These are phyloP conservation scores for Eurotiales sp. DNA, from an alignment of 2,329 filamentous ascomycete species.

Conservation along the genomic window DNA sequence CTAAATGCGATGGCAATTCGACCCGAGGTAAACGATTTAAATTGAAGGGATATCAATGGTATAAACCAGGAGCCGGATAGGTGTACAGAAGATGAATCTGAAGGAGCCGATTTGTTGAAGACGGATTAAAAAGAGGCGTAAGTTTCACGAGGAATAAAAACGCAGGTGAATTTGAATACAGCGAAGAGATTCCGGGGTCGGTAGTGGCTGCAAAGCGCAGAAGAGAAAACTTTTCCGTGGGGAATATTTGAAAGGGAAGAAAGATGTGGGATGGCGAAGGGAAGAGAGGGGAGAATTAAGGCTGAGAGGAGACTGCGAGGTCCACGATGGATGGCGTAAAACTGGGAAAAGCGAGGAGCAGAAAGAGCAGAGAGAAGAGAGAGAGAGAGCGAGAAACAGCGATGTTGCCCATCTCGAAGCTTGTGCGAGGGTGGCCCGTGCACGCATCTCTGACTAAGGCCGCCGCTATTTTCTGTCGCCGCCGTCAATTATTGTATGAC, in stretches of 20 bases:
- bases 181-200: not conserved
- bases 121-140: not conserved
- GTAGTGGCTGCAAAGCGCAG: not conserved
- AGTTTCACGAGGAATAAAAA: not conserved
- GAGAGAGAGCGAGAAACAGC: not conserved
- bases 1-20: constrained; percentile 9
- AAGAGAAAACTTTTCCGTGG: not conserved
- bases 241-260: not conserved
- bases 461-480: too few species aligned
- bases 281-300: too few species aligned
- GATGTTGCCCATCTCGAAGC: not conserved
- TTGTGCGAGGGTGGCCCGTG: not conserved
- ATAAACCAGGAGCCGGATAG: not conserved
- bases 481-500: too few species aligned
- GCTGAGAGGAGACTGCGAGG: not conserved
- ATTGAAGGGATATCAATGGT: not conserved
- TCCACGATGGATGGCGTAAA: not conserved
- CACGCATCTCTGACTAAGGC: not conserved
- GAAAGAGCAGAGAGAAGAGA: not conserved
- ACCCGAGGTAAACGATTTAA: not conserved
- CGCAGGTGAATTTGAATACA: not conserved
- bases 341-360: not conserved
- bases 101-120: not conserved
- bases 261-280: not conserved
- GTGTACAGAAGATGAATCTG: not conserved